Percentiles rank a stretch among this genome's conserved stretches.
phyloP scores from a whole-genome alignment of 208 protist species.

The Trypanosoma theileri region DNA sequence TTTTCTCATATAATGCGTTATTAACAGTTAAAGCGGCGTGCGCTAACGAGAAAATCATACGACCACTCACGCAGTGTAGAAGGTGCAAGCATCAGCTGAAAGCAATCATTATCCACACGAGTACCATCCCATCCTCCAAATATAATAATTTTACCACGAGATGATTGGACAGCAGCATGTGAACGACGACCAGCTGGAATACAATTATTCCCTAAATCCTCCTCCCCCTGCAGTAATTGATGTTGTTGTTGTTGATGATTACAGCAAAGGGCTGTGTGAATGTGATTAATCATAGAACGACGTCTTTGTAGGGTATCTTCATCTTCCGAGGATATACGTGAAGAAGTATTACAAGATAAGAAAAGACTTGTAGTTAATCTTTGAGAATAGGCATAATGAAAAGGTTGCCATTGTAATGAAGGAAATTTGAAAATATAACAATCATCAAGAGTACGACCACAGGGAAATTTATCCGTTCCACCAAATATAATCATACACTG shows the following conservation, averaged over 20 bases:
- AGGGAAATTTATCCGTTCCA: constrained; percentile 9
- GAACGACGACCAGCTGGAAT: constrained; percentile 10
- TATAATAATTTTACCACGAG: constrained; percentile 13
- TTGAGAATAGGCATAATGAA: not conserved
- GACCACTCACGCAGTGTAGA: constrained; percentile 8
- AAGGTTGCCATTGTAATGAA: not conserved
- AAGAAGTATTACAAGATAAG: not conserved
- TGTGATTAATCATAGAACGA: not conserved
- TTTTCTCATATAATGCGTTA: not conserved
- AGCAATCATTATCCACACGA: constrained; percentile 9
- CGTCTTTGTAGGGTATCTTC: not conserved
- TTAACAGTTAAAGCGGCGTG: not conserved
- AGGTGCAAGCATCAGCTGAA: constrained; percentile 5
- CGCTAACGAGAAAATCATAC: constrained; percentile 2
- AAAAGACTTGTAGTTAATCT: not conserved
- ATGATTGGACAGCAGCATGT: constrained; percentile 8
- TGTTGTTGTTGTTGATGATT: no score
- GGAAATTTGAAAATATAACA: constrained; percentile 13
- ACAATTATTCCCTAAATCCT: not conserved
- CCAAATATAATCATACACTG: constrained; percentile 20
- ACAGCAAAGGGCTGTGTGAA: not conserved
- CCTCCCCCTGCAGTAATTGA: not conserved
- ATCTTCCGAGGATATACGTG: not conserved
- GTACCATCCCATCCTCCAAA: constrained; percentile 22
- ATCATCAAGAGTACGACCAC: constrained; percentile 1